Evolutionary conservation across 305 asterid genomes (phyloP).

Genomic region (Fraxinus floribunda): DNA sequence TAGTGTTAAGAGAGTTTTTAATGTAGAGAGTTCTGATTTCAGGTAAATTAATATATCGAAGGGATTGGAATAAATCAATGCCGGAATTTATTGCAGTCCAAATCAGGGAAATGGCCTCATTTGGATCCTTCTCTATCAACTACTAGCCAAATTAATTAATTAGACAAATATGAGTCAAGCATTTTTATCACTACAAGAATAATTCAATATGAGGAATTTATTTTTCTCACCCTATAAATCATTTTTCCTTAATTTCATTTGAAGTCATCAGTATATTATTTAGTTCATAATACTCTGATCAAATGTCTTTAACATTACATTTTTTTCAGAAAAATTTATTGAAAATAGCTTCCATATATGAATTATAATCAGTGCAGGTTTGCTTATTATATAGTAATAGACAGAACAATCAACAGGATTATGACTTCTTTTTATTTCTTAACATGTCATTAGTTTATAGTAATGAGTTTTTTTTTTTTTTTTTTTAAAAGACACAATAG

Average conservation of each 20-base stretch:
- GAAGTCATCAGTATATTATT: background rate
- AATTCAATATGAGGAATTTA: background rate
- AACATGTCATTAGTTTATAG: background rate
- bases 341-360: background rate
- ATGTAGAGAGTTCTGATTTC: too few relatives aligned
- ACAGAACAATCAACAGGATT: background rate
- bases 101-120: slow-evolving; percentile 74
- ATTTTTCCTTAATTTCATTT: background rate
- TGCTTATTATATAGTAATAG: background rate
- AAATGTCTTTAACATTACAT: background rate
- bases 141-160: slow-evolving; percentile 20
- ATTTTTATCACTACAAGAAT: background rate
- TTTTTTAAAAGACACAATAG: background rate
- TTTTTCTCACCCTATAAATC: background rate
- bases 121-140: slow-evolving; percentile 84
- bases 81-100: slow-evolving; percentile 94
- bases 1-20: too few relatives aligned
- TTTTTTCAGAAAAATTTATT: background rate
- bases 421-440: background rate
- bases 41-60: too few relatives aligned
- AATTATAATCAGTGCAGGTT: background rate
- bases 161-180: background rate
- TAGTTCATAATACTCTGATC: background rate
- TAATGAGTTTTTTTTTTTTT: too few relatives aligned
- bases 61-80: too few relatives aligned